Evolutionary conservation across 2,329 filamentous ascomycete genomes (phyloP), one percentile per base, ranked within the genome.

Genomic region (Xylariaceae sp.): DNA sequence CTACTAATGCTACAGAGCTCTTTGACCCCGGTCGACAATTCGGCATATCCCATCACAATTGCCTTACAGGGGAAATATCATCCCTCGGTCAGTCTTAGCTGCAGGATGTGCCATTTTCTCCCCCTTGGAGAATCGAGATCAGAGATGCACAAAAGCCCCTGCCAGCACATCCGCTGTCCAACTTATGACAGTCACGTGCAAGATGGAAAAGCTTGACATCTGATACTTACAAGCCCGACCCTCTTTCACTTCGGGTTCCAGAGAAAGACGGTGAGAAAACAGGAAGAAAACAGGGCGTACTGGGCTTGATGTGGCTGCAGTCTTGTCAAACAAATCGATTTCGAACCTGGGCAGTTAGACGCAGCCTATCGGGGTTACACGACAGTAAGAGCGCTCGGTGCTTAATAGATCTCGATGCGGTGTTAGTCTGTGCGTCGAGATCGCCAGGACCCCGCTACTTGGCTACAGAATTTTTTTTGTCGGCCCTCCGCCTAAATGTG

Each of bases 231-330:
- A 51, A 44, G 51, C 47, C 53, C 54, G 35, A 51, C 13, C 48
- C 47, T 34, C 42, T 45, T n/a, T 54, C 44, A 18, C 44, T 13
- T 56, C 45, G 44, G 44, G 39, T 51, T 39, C 42, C 17, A 48
- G 53, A 54, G 60, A 60, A 60, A 66, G 67, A 68, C 66, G 65
- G 67, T 69, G 63, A 67, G 62, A 52, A 47, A 55, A 51, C 30
- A 35, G 30, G 58, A 61, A 58, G 58, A 52, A 56, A 58, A 54
- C 51, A 58, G 51, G 59, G 55, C 61, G 64, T 63, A 61, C 60
- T 61, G 50, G 57, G 47, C 57, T 58, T 51, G 34, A 37, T 62
- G 57, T 62, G 57, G 60, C 57, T 59, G 54, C 51, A 52, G 30
- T 49, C 51, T 54, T 58, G 47, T 55, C 55, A 45, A 61, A 61